Percentiles rank a stretch among this genome's conserved stretches.
Conservation (phyloP, 176 grass and related monocot species). For the Oryza officinalis region DNA sequence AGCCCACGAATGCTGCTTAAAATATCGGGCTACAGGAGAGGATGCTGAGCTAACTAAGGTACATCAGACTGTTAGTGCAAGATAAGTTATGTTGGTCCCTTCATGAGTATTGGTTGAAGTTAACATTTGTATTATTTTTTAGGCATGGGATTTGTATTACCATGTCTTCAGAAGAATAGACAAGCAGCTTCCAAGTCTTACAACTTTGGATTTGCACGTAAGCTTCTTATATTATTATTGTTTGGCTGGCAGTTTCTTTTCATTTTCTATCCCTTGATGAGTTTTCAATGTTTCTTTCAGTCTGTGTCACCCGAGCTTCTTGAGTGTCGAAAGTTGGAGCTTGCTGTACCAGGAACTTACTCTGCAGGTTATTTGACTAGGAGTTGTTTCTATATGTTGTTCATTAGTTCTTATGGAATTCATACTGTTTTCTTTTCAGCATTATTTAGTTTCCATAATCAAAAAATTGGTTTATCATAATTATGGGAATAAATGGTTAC, state of each 20-base stretch:
- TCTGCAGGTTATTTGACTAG: slow-evolving; percentile 59
- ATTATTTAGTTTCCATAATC: neutral
- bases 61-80: slow-evolving; percentile 19
- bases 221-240: slow-evolving; percentile 45
- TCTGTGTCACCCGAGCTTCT: slow-evolving; percentile 98
- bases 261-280: slow-evolving; percentile 35
- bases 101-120: slow-evolving; percentile 27
- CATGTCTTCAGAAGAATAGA: slow-evolving; percentile 99
- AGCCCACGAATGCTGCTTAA: slow-evolving; percentile 87
- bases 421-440: neutral
- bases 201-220: slow-evolving; percentile 88
- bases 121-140: slow-evolving; percentile 38
- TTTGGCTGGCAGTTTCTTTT: neutral
- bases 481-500: neutral
- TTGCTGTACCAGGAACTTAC: slow-evolving; percentile 98
- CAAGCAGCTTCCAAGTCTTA: slow-evolving; percentile 98
- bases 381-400: slow-evolving; percentile 1
- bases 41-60: slow-evolving; percentile 98
- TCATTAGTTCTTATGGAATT: slow-evolving; percentile 3
- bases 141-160: slow-evolving; percentile 99
- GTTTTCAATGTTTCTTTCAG: slow-evolving; percentile 48
- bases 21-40: slow-evolving; percentile 78
- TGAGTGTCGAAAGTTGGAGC: slow-evolving; percentile 84
- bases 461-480: neutral
- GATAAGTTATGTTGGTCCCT: slow-evolving; percentile 7